These are phyloP conservation scores for Phytophthora ohioensis DNA, from an alignment of 352 stramenopile genomes.

Conservation along the genomic window DNA sequence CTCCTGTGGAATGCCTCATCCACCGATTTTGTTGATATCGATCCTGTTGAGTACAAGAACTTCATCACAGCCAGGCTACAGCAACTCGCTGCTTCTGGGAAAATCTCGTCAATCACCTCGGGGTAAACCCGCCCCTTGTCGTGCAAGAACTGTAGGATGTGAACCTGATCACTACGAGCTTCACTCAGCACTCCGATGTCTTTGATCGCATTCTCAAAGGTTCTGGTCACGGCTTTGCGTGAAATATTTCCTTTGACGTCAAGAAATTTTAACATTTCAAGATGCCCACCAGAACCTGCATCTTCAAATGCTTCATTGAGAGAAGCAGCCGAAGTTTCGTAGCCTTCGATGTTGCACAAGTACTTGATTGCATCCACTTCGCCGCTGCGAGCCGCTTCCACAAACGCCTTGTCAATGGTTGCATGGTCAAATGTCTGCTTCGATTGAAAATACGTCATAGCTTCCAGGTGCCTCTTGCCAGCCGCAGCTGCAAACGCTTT, in stretches of 20 bases:
- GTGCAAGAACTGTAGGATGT: not conserved
- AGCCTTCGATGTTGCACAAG: constrained; percentile 2
- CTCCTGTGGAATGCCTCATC: constrained; percentile 1
- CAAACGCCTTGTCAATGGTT: constrained; percentile 1
- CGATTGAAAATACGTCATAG: too few species aligned
- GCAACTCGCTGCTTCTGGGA: too few species aligned
- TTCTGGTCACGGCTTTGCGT: not conserved
- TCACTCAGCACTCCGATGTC: not conserved
- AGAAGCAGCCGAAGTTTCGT: not conserved
- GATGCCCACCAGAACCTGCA: not conserved
- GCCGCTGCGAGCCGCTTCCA: not conserved
- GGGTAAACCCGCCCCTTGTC: not conserved
- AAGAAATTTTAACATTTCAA: constrained; percentile 6
- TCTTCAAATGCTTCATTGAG: not conserved
- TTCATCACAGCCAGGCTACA: too few species aligned
- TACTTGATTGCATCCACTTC: constrained; percentile 10
- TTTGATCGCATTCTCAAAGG: not conserved
- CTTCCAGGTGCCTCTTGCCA: too few species aligned
- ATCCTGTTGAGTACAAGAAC: not conserved
- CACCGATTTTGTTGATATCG: not conserved
- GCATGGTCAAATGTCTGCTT: not conserved
- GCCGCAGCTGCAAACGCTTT: too few species aligned
- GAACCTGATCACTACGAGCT: not conserved
- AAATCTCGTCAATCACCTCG: not conserved
- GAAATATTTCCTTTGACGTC: not conserved